phyloP scores from a whole-genome alignment of 2,329 filamentous ascomycete genomes.

The Balansia obtecta region DNA sequence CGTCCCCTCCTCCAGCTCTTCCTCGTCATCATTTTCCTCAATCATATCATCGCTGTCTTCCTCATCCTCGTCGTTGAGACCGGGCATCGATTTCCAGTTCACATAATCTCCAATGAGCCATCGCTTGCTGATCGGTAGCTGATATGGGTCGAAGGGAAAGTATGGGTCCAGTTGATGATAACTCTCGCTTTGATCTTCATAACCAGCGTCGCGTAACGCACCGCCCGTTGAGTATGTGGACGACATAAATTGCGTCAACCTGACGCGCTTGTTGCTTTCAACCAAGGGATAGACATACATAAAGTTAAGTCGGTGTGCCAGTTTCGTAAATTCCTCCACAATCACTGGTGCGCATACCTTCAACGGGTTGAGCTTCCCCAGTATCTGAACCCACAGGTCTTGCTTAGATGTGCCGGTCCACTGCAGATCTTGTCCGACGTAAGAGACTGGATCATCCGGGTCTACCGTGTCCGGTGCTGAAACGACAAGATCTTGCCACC shows the following conservation, averaged over 20 bases:
- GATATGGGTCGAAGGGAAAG: constrained; percentile 96
- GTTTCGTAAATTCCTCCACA: constrained; percentile 80
- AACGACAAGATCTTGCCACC: constrained; percentile 80
- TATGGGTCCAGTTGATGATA: constrained; percentile 83
- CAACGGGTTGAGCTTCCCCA: constrained; percentile 82
- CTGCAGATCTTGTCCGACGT: constrained; percentile 57
- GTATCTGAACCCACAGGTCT: constrained; percentile 63
- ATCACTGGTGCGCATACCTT: constrained; percentile 89
- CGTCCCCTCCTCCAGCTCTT: constrained; percentile 35
- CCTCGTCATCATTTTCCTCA: constrained; percentile 32
- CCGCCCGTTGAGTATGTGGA: constrained; percentile 43
- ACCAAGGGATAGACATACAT: constrained; percentile 82
- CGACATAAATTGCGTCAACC: constrained; percentile 58
- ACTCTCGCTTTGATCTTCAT: constrained; percentile 52
- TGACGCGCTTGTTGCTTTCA: constrained; percentile 83
- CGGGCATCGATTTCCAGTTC: constrained; percentile 64
- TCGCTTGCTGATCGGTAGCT: constrained; percentile 70
- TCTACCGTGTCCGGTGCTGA: constrained; percentile 47
- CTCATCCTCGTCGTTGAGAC: constrained; percentile 47
- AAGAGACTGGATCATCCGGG: constrained; percentile 47
- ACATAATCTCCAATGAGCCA: constrained; percentile 84
- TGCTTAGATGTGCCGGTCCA: constrained; percentile 70
- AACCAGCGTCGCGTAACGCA: constrained; percentile 36
- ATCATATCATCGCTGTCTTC: constrained; percentile 42
- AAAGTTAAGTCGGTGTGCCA: constrained; percentile 74